Evolutionary conservation across 208 protist species (phyloP).

Genomic region (Leishmania aethiopica): DNA sequence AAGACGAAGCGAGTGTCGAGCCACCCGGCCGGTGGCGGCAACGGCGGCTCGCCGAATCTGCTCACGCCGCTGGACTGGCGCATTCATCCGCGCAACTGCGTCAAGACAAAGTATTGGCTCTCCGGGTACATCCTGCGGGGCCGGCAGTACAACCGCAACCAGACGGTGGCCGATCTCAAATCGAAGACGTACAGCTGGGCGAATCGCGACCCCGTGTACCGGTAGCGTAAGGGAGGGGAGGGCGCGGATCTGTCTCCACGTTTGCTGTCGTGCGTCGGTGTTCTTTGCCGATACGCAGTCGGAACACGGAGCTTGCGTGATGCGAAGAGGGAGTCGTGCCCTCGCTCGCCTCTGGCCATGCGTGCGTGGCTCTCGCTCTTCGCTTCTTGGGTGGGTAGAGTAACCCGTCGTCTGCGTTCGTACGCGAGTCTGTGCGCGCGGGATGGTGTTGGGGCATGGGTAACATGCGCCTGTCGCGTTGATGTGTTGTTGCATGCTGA

Average conservation of each 20-base stretch:
- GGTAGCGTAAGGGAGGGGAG: conserved; percentile 29
- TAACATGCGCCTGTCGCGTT: not conserved
- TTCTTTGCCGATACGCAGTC: not conserved
- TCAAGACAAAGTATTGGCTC: conserved; percentile 94
- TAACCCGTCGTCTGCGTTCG: not conserved
- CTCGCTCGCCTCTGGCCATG: not conserved
- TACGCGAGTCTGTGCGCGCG: not conserved
- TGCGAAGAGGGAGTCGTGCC: not conserved
- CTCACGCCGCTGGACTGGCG: conserved; percentile 92
- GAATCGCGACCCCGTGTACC: conserved; percentile 88
- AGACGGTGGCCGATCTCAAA: conserved; percentile 89
- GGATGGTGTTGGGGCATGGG: not conserved
- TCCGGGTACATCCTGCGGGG: conserved; percentile 92
- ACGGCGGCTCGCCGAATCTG: conserved; percentile 84
- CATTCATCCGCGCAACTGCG: conserved; percentile 83
- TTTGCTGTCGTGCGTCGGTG: not conserved
- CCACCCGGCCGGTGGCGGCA: conserved; percentile 90
- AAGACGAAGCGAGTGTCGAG: conserved; percentile 88
- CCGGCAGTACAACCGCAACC: conserved; percentile 84
- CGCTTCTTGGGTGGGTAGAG: not conserved
- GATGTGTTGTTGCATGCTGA: not conserved
- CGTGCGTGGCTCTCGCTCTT: not conserved
- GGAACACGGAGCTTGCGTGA: not conserved
- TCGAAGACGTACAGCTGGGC: conserved; percentile 93
- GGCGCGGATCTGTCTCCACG: not conserved